A percentile compares a stretch with the other conserved stretches of the same genome.
Evolutionary conservation across 495 filamentous ascomycete genomes (phyloP).

Genomic region (Penicillium daleae): DNA sequence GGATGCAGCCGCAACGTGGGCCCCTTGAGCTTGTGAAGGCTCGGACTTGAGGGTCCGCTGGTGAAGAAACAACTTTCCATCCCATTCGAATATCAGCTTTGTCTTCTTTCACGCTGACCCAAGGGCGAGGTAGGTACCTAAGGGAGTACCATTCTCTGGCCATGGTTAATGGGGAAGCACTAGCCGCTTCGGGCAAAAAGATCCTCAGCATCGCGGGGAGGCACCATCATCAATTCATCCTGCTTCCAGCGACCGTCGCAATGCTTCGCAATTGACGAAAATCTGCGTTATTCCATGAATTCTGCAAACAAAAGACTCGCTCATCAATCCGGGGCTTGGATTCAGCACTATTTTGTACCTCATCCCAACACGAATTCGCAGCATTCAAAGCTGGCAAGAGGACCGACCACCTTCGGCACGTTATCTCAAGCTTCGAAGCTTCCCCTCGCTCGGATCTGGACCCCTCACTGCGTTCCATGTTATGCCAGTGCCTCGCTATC

Average conservation of each 20-base stretch:
- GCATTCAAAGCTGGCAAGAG: not conserved
- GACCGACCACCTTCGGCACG: not conserved
- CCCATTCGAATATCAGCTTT: not conserved
- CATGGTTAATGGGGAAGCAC: slow-evolving; percentile 5
- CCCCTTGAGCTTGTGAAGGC: no score
- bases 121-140: no score
- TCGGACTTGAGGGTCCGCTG: no score
- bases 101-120: not conserved
- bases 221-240: not conserved
- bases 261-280: not conserved
- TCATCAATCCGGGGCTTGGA: not conserved
- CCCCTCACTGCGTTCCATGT: slow-evolving; percentile 10
- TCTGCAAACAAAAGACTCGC: not conserved
- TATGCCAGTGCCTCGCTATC: slow-evolving; percentile 6
- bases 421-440: slow-evolving; percentile 12
- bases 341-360: not conserved
- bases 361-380: not conserved
- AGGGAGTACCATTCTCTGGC: not conserved
- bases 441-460: slow-evolving; percentile 19
- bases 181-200: slow-evolving; percentile 21
- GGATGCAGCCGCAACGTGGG: no score
- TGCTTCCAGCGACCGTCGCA: not conserved
- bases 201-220: slow-evolving; percentile 11
- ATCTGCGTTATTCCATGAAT: not conserved
- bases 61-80: no score